A percentile compares a stretch with the other conserved stretches of the same genome.
These are phyloP conservation scores for Nyctanthes arbortristis DNA, from an alignment of 257 asterid species.

Conservation along the genomic window DNA sequence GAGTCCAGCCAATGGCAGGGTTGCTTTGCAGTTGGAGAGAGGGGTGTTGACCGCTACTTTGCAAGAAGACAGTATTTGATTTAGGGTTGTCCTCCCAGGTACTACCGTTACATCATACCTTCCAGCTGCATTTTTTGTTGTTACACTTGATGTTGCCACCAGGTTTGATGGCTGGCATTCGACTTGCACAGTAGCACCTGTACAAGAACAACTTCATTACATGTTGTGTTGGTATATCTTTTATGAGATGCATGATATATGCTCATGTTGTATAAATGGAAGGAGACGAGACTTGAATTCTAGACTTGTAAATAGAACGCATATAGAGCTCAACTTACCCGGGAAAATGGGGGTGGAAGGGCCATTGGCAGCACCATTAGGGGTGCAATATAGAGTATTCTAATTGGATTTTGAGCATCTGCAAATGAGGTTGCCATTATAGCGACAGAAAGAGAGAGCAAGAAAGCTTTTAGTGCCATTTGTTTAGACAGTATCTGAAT, in stretches of 20 bases:
- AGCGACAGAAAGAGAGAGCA: conserved; percentile 25
- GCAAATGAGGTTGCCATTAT: conserved; percentile 36
- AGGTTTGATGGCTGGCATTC: not conserved
- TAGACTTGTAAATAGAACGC: no score
- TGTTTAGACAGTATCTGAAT: not conserved
- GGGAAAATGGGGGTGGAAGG: conserved; percentile 36
- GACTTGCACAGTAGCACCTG: not conserved
- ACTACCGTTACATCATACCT: not conserved
- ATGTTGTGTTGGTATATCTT: no score
- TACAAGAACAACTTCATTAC: not conserved
- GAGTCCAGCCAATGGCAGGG: not conserved
- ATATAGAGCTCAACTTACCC: not conserved
- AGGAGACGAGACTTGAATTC: no score
- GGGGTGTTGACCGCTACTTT: not conserved
- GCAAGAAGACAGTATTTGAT: not conserved
- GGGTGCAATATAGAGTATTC: conserved; percentile 40
- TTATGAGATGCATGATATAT: no score
- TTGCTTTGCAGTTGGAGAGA: not conserved
- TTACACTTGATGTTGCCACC: not conserved
- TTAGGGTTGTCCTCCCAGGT: not conserved
- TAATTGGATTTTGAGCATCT: conserved; percentile 39
- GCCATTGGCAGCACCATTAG: conserved; percentile 34
- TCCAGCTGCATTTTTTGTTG: not conserved
- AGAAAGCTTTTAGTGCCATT: conserved; percentile 17
- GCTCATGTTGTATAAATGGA: no score